Conservation (phyloP, 1,284 basidiomycete species). For the Entoloma clypeatum region DNA sequence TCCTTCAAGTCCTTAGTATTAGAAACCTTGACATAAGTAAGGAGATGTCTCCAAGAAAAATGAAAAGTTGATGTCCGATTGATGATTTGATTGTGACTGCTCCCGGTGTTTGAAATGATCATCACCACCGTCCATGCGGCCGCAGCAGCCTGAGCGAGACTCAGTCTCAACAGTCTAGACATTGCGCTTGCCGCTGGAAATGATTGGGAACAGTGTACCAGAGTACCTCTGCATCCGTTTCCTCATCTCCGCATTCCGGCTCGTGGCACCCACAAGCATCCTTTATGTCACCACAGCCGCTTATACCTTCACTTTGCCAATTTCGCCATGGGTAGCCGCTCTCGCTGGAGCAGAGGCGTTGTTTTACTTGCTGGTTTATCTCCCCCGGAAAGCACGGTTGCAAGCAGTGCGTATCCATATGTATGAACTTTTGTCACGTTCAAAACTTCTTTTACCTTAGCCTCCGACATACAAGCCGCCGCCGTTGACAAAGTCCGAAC, state of each 20-base stretch:
- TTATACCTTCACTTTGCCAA: constrained; percentile 25
- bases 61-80: too few relatives aligned
- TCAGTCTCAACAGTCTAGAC: too few relatives aligned
- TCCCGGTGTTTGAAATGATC: too few relatives aligned
- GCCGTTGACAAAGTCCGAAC: constrained; percentile 37
- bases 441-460: constrained; percentile 18
- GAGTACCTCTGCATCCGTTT: constrained; percentile 54
- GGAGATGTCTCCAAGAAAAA: too few relatives aligned
- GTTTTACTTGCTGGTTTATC: constrained; percentile 50
- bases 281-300: constrained; percentile 33
- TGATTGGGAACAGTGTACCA: constrained; percentile 42
- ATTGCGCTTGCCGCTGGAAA: too few relatives aligned
- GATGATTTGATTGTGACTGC: too few relatives aligned
- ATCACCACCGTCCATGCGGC: too few relatives aligned
- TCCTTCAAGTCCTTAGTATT: too few relatives aligned
- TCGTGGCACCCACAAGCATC: constrained; percentile 47
- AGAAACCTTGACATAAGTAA: too few relatives aligned
- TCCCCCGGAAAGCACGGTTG: constrained; percentile 41
- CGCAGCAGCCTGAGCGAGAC: too few relatives aligned
- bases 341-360: constrained; percentile 41
- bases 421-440: neutral
- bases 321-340: constrained; percentile 28
- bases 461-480: constrained; percentile 39
- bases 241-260: constrained; percentile 44
- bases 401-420: constrained; percentile 38